Evolutionary conservation across 192 early-diverging fungal genomes (phyloP).

Genomic region (Podila horticola): DNA sequence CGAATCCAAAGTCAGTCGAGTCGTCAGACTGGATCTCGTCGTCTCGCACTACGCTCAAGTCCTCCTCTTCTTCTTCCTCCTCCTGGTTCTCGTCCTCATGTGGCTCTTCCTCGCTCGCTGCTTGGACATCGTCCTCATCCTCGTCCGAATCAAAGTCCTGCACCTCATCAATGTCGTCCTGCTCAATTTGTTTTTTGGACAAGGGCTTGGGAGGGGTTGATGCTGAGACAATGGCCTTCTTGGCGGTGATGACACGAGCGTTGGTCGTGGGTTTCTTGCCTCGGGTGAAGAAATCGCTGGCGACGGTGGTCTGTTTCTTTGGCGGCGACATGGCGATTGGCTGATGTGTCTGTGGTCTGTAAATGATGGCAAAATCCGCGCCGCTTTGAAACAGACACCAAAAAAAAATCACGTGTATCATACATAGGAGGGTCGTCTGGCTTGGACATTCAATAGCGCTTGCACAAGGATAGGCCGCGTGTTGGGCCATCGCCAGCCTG

Average conservation of each 20-base stretch:
- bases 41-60: neutral
- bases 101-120: slow-evolving; percentile 6
- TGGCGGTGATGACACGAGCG: slow-evolving; percentile 14
- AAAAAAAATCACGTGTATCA: too few relatives aligned
- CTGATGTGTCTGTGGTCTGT: neutral
- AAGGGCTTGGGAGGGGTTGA: neutral
- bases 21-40: slow-evolving; percentile 38
- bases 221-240: slow-evolving; percentile 8
- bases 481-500: too few relatives aligned
- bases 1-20: slow-evolving; percentile 1
- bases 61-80: neutral
- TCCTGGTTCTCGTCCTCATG: neutral
- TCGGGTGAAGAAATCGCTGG: slow-evolving; percentile 31
- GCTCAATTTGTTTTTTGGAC: neutral
- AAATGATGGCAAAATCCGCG: neutral
- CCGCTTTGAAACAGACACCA: too few relatives aligned
- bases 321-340: slow-evolving; percentile 15
- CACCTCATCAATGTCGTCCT: neutral
- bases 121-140: slow-evolving; percentile 2
- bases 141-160: slow-evolving; percentile 12
- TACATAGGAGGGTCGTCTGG: too few relatives aligned
- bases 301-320: slow-evolving; percentile 10
- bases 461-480: too few relatives aligned
- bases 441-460: too few relatives aligned
- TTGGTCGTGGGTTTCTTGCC: slow-evolving; percentile 31